Conservation (phyloP, 2,329 filamentous ascomycete species). For the Ceratocystiopsis minuta region DNA sequence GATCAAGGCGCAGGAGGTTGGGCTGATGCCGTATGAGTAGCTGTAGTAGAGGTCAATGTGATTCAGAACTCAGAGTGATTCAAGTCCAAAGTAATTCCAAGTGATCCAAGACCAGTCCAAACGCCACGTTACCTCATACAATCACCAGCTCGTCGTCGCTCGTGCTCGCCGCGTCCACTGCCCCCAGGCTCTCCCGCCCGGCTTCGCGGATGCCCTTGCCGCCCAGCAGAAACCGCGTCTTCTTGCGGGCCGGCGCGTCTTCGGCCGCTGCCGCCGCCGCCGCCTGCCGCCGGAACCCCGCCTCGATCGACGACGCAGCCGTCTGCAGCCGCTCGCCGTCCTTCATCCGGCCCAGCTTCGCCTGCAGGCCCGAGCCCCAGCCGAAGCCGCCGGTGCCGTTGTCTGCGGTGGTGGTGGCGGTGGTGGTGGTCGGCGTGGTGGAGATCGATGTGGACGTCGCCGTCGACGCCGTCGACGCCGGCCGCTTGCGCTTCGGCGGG, state of each 20-base stretch:
- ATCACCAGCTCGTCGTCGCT: slow-evolving; percentile 33
- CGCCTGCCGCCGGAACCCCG: not conserved
- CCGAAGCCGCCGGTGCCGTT: slow-evolving; percentile 23
- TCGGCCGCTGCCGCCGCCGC: slow-evolving; percentile 11
- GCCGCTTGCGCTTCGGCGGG: slow-evolving; percentile 43
- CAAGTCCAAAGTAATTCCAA: too few species aligned
- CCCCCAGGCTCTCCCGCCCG: slow-evolving; percentile 53
- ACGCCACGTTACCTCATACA: slow-evolving; percentile 12
- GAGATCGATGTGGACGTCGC: slow-evolving; percentile 14
- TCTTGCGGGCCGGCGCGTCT: slow-evolving; percentile 41
- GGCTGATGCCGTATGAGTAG: slow-evolving; percentile 4
- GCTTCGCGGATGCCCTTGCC: slow-evolving; percentile 62
- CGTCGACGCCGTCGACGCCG: slow-evolving; percentile 25
- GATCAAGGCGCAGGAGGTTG: slow-evolving; percentile 24
- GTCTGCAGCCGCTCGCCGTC: slow-evolving; percentile 25
- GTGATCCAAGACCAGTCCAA: too few species aligned
- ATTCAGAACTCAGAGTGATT: too few species aligned
- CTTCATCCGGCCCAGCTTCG: slow-evolving; percentile 43
- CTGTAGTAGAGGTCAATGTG: too few species aligned
- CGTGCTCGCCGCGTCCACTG: slow-evolving; percentile 16
- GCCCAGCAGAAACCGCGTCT: slow-evolving; percentile 63
- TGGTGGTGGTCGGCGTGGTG: slow-evolving; percentile 11
- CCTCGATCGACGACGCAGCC: slow-evolving; percentile 7
- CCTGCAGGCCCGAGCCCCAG: slow-evolving; percentile 37
- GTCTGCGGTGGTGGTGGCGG: slow-evolving; percentile 7